Evolutionary conservation across 345 rosid genomes (phyloP), one percentile per base, ranked within the genome.

Genomic region (Abelmoschus esculentus): DNA sequence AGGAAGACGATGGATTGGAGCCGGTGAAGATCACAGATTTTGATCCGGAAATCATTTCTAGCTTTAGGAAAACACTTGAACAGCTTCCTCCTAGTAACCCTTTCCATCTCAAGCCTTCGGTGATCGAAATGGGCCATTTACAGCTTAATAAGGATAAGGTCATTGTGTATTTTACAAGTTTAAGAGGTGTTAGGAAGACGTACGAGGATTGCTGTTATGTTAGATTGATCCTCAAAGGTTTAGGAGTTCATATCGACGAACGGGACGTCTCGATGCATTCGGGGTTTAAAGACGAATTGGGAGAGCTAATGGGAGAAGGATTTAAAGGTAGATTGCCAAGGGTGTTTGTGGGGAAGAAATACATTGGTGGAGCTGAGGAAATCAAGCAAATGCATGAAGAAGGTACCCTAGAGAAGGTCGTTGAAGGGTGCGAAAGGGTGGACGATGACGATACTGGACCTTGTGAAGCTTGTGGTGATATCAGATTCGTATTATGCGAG

Each of bases 201-300:
- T 95, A 84, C 73, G 97, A 91, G 78, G 91, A 87, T 5, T 88
- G 99, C 57, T 87, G 89, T 34, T 77, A 77, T 47, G 93, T 88
- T 10, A 82, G 90, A 3, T 73, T 85, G 47, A 82, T 90, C 17
- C 71, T 93, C 18, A 87, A 81, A 73, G 81, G 89, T 52, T 69
- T 84, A 3, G 85, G 91, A 0, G 72, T 93, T 64, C 76, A 77
- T 44, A 75, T 90, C 1, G 96, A 89, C 28, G 98, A 90, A 75
- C 77, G 96, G 38, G 98, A 93, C 61, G 87, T 93, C 1, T 93
- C 97, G 7, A 95, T 95, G 96, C 96, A 91, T 79, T 84, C 80
- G 0, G 96, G 96, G 69, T 95, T 91, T 69, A 89, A 85, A 60
- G 89, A 87, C 0, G 99, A 95, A 79, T 57, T 95, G 5, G 84